Evolutionary conservation across 225 moss, liverwort and hornwort genomes (phyloP), one percentile per base, ranked within the genome.

Genomic region (Rhytidiadelphus loreus): DNA sequence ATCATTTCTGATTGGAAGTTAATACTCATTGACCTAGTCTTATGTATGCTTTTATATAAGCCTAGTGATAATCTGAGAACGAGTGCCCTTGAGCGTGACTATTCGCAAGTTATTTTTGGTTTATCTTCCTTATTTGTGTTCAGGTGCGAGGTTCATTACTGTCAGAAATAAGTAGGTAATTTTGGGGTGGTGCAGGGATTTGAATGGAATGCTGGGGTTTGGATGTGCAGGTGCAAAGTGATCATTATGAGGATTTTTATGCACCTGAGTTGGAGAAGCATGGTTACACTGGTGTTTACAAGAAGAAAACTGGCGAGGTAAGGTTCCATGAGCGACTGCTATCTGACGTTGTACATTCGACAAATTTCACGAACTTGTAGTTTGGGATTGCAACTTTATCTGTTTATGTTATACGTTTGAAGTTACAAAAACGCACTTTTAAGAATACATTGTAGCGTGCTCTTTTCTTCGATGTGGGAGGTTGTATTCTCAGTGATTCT

Each of bases 261-360:
- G 92, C 96, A 61, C 97, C 97, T 83, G 96, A 95, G 88, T 89
- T 97, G 91, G 97, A 96, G 90, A 97, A 97, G 91, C 97, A 96
- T 93, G 97, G 97, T 56, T 97, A 97, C 69, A 88, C 94, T 80
- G 96, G 96, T 91, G 96, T 97, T 61, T 97, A 96, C 94, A 97
- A 97, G 86, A 97, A 96, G 89, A 86, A 87, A 87, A 92, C 91
- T 85, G 92, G 88, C 57, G 92, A 92, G 88, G 90, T 90, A 52
- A 62, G 81, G 62, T 69, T 41, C 32, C n/a, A 25, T 72, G 62
- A 63, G 90, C 53, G 65, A 82, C 76, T 66, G 21, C 50, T 66
- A 29, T 19, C n/a, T 39, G 50, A 43, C 37, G n/a, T 91, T 50
- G 74, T 80, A 37, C 18, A 62, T 62, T 80, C 13, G 39, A 81